Evolutionary conservation across 2,329 filamentous ascomycete genomes (phyloP), one percentile per base, ranked within the genome.

Genomic region (Diaporthe sp.): DNA sequence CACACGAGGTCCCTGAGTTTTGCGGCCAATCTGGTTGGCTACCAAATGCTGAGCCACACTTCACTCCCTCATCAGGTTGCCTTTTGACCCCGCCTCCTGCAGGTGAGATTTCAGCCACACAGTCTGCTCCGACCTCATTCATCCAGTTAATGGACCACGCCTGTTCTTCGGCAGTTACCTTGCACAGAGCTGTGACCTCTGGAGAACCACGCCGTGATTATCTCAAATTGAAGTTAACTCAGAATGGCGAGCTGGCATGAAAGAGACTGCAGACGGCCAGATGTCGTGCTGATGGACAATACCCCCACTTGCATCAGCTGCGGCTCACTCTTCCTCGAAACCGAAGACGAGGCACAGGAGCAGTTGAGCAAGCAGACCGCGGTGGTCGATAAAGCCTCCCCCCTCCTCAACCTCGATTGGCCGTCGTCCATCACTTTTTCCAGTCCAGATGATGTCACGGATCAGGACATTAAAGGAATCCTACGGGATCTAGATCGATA

Each of bases 351-450:
- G 31, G 31, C 12, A 2, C 44, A n/a, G 22, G 28, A 5, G n/a
- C 20, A 53, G 8, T 5, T 68, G 20, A 2, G 7, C 20, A 68
- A 12, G 47, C 63, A 68, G 28, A 39, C 63, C 12, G 6, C 44
- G 31, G 22, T 4, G 20, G 31, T 25, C 3, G 42, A 37, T 12
- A 6, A 12, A 34, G 6, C 28, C 20, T 39, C 44, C 4, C 15
- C 44, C 31, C 3, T 47, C 22, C 63, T 68, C 44, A 51, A 37
- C 22, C 63, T 68, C 44, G 22, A 68, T 8, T 68, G 63, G 63
- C 63, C 63, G 8, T 68, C 63, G 8, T 68, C 63, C 15, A 51
- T 67, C 22, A 51, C 44, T 6, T 67, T 67, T 8, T 67, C 31
- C 22, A n/a, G 20, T 1, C 31, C 44, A 7, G 63, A 67, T 3